Conservation (phyloP, 2,329 filamentous ascomycete genomes). For the Aschersonia sp. region DNA sequence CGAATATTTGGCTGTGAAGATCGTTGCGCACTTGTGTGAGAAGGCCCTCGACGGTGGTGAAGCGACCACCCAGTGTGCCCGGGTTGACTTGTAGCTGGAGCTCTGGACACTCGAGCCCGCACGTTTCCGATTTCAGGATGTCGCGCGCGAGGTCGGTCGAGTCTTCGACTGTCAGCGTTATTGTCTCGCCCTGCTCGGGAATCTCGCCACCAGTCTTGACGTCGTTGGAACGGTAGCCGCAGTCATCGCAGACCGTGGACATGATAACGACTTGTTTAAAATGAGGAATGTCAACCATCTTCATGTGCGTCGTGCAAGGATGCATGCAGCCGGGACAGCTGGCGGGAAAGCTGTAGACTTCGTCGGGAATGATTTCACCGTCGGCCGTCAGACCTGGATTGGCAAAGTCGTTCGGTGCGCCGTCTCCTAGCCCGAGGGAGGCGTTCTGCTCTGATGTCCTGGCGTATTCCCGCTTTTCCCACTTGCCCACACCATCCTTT, state of each 20-base stretch:
- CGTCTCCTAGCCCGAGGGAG: constrained; percentile 60
- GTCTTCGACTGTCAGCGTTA: constrained; percentile 58
- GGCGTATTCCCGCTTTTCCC: constrained; percentile 70
- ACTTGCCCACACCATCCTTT: constrained; percentile 70
- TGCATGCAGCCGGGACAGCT: constrained; percentile 84
- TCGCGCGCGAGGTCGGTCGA: constrained; percentile 70
- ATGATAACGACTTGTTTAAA: constrained; percentile 97
- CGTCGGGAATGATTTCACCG: constrained; percentile 79
- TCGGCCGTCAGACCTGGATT: constrained; percentile 36
- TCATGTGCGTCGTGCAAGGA: constrained; percentile 85
- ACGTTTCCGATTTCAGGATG: constrained; percentile 92
- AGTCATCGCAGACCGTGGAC: constrained; percentile 82
- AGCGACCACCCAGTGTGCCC: constrained; percentile 85
- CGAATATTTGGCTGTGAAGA: constrained; percentile 75
- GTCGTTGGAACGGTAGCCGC: constrained; percentile 90
- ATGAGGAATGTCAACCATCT: constrained; percentile 95
- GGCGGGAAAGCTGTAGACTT: constrained; percentile 85
- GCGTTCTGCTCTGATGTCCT: constrained; percentile 79
- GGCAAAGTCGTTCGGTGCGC: constrained; percentile 34
- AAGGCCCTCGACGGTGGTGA: constrained; percentile 92
- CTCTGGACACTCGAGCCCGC: constrained; percentile 73
- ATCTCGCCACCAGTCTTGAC: constrained; percentile 95
- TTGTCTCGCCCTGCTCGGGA: constrained; percentile 70
- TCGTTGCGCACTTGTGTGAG: constrained; percentile 87
- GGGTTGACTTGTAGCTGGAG: constrained; percentile 78